phyloP scores from a whole-genome alignment of 2,329 filamentous ascomycete genomes.

The Ophiocordyceps camponoti-floridani region DNA sequence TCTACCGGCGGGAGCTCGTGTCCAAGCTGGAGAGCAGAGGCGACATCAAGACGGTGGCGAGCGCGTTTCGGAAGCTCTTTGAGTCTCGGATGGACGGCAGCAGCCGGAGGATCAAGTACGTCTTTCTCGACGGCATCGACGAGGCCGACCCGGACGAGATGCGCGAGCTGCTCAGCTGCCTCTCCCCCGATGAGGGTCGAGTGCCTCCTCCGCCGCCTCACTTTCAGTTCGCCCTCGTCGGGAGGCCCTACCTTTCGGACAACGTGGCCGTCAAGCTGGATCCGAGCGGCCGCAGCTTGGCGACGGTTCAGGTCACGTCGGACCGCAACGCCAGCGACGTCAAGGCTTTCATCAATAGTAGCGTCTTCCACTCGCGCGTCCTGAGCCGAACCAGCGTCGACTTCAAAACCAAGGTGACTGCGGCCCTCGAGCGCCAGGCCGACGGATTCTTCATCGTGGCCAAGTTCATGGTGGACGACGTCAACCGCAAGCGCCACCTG shows the following conservation, averaged over 20 bases:
- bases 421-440: constrained; percentile 21
- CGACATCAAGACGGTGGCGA: constrained; percentile 23
- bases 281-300: constrained; percentile 14
- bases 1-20: constrained; percentile 23
- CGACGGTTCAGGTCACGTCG: constrained; percentile 22
- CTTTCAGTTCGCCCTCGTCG: constrained; percentile 21
- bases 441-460: constrained; percentile 30
- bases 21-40: constrained; percentile 16
- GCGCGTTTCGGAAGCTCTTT: constrained; percentile 23
- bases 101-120: constrained; percentile 17
- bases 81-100: constrained; percentile 17
- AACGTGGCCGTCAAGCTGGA: constrained; percentile 16
- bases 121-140: constrained; percentile 29
- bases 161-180: constrained; percentile 16
- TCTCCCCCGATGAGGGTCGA: constrained; percentile 9
- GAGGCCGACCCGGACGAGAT: constrained; percentile 22
- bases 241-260: constrained; percentile 23
- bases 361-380: constrained; percentile 19
- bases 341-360: constrained; percentile 20
- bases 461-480: constrained; percentile 30
- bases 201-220: constrained; percentile 6
- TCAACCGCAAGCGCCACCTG: constrained; percentile 24
- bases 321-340: constrained; percentile 25
- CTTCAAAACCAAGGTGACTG: constrained; percentile 19
- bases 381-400: constrained; percentile 14